Base-by-base conservation (phyloP, 768 basidiomycete genomes). In the Tylopilus subfusipes region DNA sequence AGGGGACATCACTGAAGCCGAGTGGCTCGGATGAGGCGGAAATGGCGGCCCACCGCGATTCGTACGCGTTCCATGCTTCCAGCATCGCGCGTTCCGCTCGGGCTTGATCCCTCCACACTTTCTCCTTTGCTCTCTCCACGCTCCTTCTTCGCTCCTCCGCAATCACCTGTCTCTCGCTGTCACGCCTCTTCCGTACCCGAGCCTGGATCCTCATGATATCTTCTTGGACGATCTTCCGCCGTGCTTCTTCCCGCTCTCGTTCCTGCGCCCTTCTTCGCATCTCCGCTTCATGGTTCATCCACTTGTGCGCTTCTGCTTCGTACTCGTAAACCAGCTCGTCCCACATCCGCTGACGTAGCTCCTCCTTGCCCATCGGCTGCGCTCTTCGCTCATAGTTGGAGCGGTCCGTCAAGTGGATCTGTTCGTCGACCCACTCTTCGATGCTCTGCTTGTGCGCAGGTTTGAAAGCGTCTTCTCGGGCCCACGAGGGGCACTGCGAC, bases 391-490 rank as follows among this genome's bases (percentile, higher is more conserved):
- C 60, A 34, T 63, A 56, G 61, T 66, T 63, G 58, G 69, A 60
- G 52, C 65, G 61, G 36, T 71, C 69, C 11, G 62, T 56, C 38
- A 73, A 61, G 55, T 78, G 71, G 45, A 76, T 65, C 67, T 82
- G 84, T 59, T 83, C 77, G 44, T 76, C 68, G 46, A 88, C 81
- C 87, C 88, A 88, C 50, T 79, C 76, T 50, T 85, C 81, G 30
- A 82, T 83, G 60, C 77, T 81, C 63, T 74, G 74, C 57, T 73
- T 76, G 56, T 75, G 72, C 53, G 73, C 73, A 52, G 74, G 71
- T 42, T 72, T 72, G 53, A 72, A 65, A 40, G 72, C 69, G 58
- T 81, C 79, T 66, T 84, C 79, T 47, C 76, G 73, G 8, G 79
- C 79, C 74, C 76, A 73, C 25, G 73, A 62, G 52, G 66, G 68